These are phyloP conservation scores for Salix dunnii DNA, from an alignment of 345 rosid genomes.

Conservation along the genomic window DNA sequence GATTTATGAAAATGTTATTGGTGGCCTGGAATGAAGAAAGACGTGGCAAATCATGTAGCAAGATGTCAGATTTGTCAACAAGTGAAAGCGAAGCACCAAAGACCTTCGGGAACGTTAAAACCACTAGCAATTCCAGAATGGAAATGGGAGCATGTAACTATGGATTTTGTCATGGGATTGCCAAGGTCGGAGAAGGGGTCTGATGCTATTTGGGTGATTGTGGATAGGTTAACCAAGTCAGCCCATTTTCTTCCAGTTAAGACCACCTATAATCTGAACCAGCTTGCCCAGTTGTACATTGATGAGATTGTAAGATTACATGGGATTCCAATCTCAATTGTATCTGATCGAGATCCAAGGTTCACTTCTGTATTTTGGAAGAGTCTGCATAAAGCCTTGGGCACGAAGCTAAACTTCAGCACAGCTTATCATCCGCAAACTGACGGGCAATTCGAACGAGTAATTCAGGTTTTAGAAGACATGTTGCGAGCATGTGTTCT, in stretches of 20 bases:
- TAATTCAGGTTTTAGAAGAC: background rate
- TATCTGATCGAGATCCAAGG: background rate
- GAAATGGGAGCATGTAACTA: background rate
- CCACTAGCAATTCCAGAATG: background rate
- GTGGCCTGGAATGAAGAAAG: background rate
- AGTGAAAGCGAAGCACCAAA: background rate
- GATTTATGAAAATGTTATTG: background rate
- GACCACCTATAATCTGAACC: background rate
- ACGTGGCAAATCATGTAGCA: background rate
- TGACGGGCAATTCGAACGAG: background rate
- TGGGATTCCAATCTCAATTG: background rate
- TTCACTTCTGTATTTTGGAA: conserved; percentile 1
- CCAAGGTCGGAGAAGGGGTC: background rate
- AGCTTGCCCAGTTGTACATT: background rate
- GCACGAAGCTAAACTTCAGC: background rate
- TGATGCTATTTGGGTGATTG: background rate
- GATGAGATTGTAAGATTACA: background rate
- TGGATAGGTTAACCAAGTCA: background rate
- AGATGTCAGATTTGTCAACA: background rate
- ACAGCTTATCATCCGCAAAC: background rate
- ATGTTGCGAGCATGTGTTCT: background rate
- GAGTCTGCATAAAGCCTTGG: background rate
- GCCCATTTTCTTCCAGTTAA: background rate
- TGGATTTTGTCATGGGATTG: background rate
- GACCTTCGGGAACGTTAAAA: background rate